These are phyloP conservation scores for Erucastrum elatum DNA, from an alignment of 345 rosid genomes.

Conservation along the genomic window DNA sequence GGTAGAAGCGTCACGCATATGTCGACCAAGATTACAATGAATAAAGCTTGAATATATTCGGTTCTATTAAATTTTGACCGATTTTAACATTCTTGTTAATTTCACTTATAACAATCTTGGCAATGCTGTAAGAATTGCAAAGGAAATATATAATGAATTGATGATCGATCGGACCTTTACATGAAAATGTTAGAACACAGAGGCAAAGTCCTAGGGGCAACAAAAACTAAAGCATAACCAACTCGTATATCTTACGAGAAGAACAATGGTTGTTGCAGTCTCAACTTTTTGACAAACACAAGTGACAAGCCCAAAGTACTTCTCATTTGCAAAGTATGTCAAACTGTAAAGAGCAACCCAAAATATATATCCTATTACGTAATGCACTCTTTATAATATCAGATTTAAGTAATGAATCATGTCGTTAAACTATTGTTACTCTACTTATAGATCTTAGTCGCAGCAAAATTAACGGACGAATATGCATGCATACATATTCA, in stretches of 20 bases:
- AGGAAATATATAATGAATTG: not conserved
- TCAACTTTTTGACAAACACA: not conserved
- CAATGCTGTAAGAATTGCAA: not conserved
- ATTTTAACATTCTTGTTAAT: not conserved
- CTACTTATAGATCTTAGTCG: not conserved
- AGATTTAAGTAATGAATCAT: not conserved
- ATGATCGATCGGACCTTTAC: not conserved
- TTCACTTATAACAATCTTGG: not conserved
- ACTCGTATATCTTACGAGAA: not conserved
- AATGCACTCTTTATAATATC: not conserved
- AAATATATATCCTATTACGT: not conserved
- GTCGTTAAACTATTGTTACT: not conserved
- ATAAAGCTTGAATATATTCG: too few relatives aligned
- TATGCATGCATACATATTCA: not conserved
- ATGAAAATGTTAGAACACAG: too few relatives aligned
- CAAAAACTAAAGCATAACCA: constrained; percentile 12
- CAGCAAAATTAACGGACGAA: not conserved
- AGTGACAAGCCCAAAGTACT: not conserved
- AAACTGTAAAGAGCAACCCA: not conserved
- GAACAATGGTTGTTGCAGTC: not conserved
- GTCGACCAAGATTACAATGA: too few relatives aligned
- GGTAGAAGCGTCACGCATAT: too few relatives aligned
- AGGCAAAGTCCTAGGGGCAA: not conserved
- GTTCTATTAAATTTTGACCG: too few relatives aligned
- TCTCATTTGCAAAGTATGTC: not conserved